Evolutionary conservation across 257 asterid genomes (phyloP), one percentile per base, ranked within the genome.

Genomic region (Solanum gandarillasii): DNA sequence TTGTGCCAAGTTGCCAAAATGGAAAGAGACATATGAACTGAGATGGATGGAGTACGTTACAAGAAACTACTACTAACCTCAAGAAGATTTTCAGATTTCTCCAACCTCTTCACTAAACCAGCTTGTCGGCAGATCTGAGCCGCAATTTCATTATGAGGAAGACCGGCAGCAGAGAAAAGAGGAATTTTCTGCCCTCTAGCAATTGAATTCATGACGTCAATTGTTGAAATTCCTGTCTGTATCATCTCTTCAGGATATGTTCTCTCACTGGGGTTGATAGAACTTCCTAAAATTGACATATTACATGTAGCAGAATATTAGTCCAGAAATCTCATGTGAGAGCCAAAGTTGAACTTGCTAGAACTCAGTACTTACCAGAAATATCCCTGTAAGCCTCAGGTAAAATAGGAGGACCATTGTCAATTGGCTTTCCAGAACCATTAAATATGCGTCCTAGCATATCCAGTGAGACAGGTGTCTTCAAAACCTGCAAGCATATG

Each of bases 61-160:
- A 79, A 79, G 65, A 79, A 36, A 34, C 43, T 81, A 76, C 27
- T 34, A 89, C 79, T 84, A 89, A 96, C 99, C 94, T 94, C 95
- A 87, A 96, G 98, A 91, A 96, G 99, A 91, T 92, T 91, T 67
- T 94, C 98, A 87, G 97, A 32, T 91, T 96, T 94, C 95, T 96
- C 99, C 93, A 95, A 87, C 71, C 98, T 94, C 89, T 95, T 96
- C 88, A 96, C 99, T 91, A 96, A 91, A 93, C 99, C 99, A 94
- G 99, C 99, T 92, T 96, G 99, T 74, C 99, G 98, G 91, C 99
- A 96, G 86, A 96, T 96, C 93, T 96, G 99, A 84, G 99, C 99
- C 55, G 99, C 99, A 10, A 96, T 96, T 94, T 96, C 99, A 92
- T 96, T 96, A 93, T 96, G 99, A 82, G 98, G 99, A 89, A 96